Evolutionary conservation across 768 basidiomycete genomes (phyloP).

Genomic region (Lactarius sp.): DNA sequence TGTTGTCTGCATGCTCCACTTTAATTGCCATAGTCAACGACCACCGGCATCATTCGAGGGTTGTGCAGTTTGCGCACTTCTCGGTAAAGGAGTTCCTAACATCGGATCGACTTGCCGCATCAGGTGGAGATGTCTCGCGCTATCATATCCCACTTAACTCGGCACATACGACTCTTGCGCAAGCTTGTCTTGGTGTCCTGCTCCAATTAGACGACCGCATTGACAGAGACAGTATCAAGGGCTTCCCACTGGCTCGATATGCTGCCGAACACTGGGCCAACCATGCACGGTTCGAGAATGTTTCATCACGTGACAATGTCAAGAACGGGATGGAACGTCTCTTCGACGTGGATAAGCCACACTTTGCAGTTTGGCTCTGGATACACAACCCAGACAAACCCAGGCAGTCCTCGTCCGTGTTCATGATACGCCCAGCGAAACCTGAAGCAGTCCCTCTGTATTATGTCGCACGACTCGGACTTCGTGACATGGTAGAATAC

Average conservation of each 20-base stretch:
- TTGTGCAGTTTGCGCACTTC: background rate
- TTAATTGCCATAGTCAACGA: background rate
- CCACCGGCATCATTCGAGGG: background rate
- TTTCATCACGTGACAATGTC: background rate
- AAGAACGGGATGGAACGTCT: background rate
- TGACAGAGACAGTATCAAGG: background rate
- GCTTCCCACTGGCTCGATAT: background rate
- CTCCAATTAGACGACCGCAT: background rate
- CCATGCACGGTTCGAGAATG: background rate
- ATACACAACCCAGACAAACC: background rate
- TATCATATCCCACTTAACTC: background rate
- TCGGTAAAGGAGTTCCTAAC: background rate
- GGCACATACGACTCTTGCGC: background rate
- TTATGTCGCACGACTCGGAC: background rate
- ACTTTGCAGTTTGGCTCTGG: background rate
- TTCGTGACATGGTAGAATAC: background rate
- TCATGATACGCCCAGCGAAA: background rate
- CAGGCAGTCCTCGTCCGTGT: background rate
- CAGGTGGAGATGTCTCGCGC: background rate
- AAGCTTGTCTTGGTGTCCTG: background rate
- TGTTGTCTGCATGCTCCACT: background rate
- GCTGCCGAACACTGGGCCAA: background rate
- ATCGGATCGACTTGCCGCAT: background rate
- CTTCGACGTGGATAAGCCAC: slow-evolving; percentile 4
- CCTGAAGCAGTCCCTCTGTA: background rate